Percentiles rank a stretch among this genome's conserved stretches.
Conservation (phyloP, 176 grass and related monocot genomes). For the Themeda triandra region DNA sequence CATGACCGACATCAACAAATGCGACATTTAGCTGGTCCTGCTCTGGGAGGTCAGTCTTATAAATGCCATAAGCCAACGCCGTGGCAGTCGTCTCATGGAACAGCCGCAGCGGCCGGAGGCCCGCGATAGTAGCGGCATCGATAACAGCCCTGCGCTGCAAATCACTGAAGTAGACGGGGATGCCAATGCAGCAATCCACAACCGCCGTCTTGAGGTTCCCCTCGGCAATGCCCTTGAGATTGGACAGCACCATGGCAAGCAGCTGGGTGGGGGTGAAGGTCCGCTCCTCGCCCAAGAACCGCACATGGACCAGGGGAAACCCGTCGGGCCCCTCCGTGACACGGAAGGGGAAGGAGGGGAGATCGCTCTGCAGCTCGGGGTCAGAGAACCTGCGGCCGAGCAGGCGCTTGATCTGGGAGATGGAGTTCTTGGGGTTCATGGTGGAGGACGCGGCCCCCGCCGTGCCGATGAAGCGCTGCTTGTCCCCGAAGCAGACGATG, state of each 20-base stretch:
- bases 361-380: conserved; percentile 75
- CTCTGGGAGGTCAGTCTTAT: conserved; percentile 81
- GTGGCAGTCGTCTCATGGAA: conserved; percentile 93
- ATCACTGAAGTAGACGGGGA: conserved; percentile 81
- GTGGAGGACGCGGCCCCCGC: conserved; percentile 68
- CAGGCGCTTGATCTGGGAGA: conserved; percentile 89
- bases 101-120: conserved; percentile 55
- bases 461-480: conserved; percentile 84
- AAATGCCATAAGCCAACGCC: conserved; percentile 87
- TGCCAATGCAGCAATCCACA: conserved; percentile 85
- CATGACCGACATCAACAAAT: conserved; percentile 86
- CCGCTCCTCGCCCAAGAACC: conserved; percentile 58
- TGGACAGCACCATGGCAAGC: conserved; percentile 78
- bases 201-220: conserved; percentile 66
- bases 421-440: conserved; percentile 87
- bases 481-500: conserved; percentile 91
- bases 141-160: conserved; percentile 78
- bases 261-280: conserved; percentile 72
- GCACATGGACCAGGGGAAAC: conserved; percentile 68
- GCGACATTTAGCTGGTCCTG: conserved; percentile 80
- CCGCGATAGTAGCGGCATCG: conserved; percentile 77
- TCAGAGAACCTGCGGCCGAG: conserved; percentile 66
- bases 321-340: conserved; percentile 64
- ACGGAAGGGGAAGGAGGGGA: conserved; percentile 53
- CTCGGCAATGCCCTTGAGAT: conserved; percentile 81